phyloP scores from a whole-genome alignment of 2,329 filamentous ascomycete species.

The Chaetomium strumarium region DNA sequence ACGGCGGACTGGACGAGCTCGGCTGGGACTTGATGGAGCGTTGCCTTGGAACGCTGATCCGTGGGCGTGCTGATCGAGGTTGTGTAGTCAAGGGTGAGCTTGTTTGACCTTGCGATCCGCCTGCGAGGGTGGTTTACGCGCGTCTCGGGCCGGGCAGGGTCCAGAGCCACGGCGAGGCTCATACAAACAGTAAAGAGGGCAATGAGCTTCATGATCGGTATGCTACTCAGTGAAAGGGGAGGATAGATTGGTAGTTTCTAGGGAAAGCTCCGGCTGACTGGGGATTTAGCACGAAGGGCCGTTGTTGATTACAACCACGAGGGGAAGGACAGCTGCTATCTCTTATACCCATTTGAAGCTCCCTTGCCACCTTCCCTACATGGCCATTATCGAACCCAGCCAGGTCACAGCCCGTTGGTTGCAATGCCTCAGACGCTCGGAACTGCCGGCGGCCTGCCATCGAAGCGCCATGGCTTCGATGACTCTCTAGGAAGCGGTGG shows the following conservation, averaged over 20 bases:
- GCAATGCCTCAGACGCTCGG: slow-evolving; percentile 8
- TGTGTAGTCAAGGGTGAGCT: slow-evolving; percentile 22
- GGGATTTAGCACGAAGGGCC: neutral
- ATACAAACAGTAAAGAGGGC: slow-evolving; percentile 24
- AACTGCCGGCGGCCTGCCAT: slow-evolving; percentile 15
- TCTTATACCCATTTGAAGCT: slow-evolving; percentile 24
- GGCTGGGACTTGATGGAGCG: slow-evolving; percentile 24
- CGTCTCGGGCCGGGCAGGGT: slow-evolving; percentile 15
- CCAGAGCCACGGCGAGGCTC: slow-evolving; percentile 23
- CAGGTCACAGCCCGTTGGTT: slow-evolving; percentile 13
- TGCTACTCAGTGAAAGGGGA: neutral
- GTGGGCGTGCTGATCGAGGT: slow-evolving; percentile 21
- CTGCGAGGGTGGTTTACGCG: slow-evolving; percentile 11
- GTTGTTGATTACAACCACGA: neutral
- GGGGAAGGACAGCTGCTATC: neutral
- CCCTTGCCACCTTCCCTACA: slow-evolving; percentile 3
- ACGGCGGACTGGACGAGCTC: slow-evolving; percentile 16
- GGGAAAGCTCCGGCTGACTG: neutral
- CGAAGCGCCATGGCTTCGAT: neutral
- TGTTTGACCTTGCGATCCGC: slow-evolving; percentile 13
- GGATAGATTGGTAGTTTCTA: neutral
- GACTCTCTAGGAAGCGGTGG: slow-evolving; percentile 15
- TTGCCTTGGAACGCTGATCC: slow-evolving; percentile 21
- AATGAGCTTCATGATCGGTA: slow-evolving; percentile 25
- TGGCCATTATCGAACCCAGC: slow-evolving; percentile 7